Conservation (phyloP, 176 grass and related monocot species). For the Zizania latifolia region DNA sequence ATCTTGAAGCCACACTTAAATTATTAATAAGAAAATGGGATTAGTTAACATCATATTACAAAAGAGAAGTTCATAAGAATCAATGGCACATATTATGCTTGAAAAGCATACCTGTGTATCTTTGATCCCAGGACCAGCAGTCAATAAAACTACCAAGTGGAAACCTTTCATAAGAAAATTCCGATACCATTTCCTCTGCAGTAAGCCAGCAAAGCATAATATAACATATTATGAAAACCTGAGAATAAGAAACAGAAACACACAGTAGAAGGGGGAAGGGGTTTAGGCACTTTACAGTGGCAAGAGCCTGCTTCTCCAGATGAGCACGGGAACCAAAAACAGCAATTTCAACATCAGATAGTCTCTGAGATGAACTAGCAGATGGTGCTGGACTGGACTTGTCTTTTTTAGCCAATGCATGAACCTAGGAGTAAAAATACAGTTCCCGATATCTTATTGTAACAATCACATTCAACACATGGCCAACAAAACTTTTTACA, state of each 20-base stretch:
- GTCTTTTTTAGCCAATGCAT: slow-evolving; percentile 43
- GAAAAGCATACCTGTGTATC: slow-evolving; percentile 74
- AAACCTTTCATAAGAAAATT: slow-evolving; percentile 99
- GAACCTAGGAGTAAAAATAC: slow-evolving; percentile 36
- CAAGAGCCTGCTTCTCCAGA: slow-evolving; percentile 96
- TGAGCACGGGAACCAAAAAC: slow-evolving; percentile 92
- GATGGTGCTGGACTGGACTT: slow-evolving; percentile 15
- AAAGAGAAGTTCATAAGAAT: neutral
- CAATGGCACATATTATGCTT: neutral
- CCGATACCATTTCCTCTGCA: slow-evolving; percentile 94
- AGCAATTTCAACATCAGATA: slow-evolving; percentile 69
- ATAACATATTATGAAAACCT: neutral
- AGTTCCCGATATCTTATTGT: neutral
- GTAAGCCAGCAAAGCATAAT: slow-evolving; percentile 13
- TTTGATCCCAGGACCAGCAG: slow-evolving; percentile 77
- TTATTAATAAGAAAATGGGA: slow-evolving; percentile 29
- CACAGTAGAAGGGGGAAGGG: neutral
- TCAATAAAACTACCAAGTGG: slow-evolving; percentile 79
- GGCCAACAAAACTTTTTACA: neutral
- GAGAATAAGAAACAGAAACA: neutral
- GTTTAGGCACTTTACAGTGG: slow-evolving; percentile 50
- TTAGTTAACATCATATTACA: neutral
- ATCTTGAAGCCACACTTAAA: slow-evolving; percentile 98
- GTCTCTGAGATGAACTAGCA: slow-evolving; percentile 35
- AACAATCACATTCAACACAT: neutral